Conservation (phyloP, 2,329 filamentous ascomycete species). For the Aureobasidium sp. region DNA sequence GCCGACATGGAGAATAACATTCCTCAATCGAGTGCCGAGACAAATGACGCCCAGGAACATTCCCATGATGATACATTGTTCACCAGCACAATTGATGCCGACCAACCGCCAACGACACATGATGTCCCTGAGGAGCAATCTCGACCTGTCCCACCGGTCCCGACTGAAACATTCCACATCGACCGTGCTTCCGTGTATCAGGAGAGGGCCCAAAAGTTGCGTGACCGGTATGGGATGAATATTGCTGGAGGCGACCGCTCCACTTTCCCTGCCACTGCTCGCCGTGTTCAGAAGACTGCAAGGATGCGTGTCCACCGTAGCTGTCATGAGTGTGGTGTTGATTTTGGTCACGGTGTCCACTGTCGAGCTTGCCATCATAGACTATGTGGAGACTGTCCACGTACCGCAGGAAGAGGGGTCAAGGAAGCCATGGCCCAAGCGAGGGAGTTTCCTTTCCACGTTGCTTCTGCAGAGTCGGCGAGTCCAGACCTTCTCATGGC, state of each 20-base stretch:
- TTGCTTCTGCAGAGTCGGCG: not conserved
- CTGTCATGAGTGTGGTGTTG: conserved; percentile 15
- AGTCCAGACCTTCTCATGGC: not conserved
- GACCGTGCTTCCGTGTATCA: conserved; percentile 12
- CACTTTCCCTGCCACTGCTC: not conserved
- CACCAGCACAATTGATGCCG: conserved; percentile 9
- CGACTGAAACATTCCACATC: conserved; percentile 12
- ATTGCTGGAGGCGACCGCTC: not conserved
- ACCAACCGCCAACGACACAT: not conserved
- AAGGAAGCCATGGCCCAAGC: conserved; percentile 15
- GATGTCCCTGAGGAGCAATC: conserved; percentile 1
- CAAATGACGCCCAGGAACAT: not conserved
- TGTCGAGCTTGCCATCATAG: conserved; percentile 12
- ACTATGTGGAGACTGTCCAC: conserved; percentile 9
- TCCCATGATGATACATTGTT: conserved; percentile 14
- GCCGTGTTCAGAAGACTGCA: conserved; percentile 12
- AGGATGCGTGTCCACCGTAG: conserved; percentile 13
- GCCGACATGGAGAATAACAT: conserved; percentile 2
- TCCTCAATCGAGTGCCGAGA: not conserved
- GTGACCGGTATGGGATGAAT: conserved; percentile 9
- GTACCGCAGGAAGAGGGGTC: conserved; percentile 1
- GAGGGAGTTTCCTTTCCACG: conserved; percentile 10
- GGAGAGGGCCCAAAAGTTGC: conserved; percentile 3
- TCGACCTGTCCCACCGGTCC: not conserved
- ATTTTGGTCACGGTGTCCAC: conserved; percentile 12